Conservation (phyloP, 192 early-diverging fungal species). For the Geranomyces variabilis region DNA sequence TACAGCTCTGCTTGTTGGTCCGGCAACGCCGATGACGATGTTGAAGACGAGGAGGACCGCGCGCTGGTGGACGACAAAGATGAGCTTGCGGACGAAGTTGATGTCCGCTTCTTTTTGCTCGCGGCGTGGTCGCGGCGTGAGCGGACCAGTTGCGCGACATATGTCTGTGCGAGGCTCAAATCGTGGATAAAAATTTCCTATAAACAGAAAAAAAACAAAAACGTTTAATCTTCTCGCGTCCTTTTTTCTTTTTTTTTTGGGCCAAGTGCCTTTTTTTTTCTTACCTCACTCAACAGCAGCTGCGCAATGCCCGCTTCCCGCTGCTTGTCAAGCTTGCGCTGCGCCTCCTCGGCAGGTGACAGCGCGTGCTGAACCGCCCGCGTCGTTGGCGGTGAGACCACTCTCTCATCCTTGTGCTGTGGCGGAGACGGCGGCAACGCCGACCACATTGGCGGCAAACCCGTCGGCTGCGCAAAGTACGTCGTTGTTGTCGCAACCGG, state of each 20-base stretch:
- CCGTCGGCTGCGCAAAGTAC: too few relatives aligned
- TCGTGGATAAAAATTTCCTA: constrained; percentile 18
- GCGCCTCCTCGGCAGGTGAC: too few relatives aligned
- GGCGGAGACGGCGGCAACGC: background rate
- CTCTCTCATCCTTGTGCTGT: background rate
- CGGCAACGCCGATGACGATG: background rate
- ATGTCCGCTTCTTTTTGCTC: background rate
- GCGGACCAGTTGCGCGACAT: background rate
- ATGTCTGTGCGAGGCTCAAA: background rate
- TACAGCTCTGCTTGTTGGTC: background rate
- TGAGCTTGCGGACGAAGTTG: background rate
- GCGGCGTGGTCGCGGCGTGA: background rate
- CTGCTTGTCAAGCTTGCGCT: background rate
- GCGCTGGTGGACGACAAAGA: background rate
- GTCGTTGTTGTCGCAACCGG: too few relatives aligned
- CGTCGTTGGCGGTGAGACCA: background rate
- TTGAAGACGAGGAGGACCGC: background rate
- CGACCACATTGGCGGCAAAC: background rate
- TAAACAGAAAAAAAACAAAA: background rate
- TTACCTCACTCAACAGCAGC: constrained; percentile 20
- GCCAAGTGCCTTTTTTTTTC: background rate
- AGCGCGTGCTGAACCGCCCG: too few relatives aligned
- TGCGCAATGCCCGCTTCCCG: constrained; percentile 8
- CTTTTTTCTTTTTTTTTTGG: too few relatives aligned
- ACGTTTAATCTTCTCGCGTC: background rate